Evolutionary conservation across 768 basidiomycete species (phyloP).

Genomic region (Mycena leptocephala): DNA sequence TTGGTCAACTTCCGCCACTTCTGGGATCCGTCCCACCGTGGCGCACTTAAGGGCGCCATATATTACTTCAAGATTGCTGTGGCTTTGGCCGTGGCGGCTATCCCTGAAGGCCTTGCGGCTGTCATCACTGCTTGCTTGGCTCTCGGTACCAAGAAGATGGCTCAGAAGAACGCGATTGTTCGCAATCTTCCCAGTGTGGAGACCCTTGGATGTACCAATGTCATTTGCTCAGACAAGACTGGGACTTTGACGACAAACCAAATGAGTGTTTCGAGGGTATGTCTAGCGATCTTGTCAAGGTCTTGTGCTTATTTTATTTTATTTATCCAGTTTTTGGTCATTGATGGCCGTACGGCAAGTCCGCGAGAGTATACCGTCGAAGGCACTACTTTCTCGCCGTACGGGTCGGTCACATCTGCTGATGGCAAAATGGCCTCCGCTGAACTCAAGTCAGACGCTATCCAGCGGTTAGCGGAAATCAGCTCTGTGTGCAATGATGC

Average conservation of each 20-base stretch:
- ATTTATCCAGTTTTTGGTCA: conserved; percentile 78
- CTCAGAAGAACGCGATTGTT: conserved; percentile 98
- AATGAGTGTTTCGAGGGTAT: conserved; percentile 92
- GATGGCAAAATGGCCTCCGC: conserved; percentile 72
- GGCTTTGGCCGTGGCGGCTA: conserved; percentile 98
- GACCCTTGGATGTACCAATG: conserved; percentile 97
- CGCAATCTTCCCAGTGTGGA: conserved; percentile 97
- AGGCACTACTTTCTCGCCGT: conserved; percentile 93
- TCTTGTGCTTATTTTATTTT: not conserved
- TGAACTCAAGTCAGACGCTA: conserved; percentile 77
- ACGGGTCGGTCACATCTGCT: conserved; percentile 79
- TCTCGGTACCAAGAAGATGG: conserved; percentile 99
- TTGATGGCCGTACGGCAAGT: conserved; percentile 67
- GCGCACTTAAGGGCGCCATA: conserved; percentile 92
- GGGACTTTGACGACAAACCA: conserved; percentile 97
- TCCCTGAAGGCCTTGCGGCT: conserved; percentile 98
- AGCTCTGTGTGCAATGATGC: conserved; percentile 96
- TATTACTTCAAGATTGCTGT: conserved; percentile 99
- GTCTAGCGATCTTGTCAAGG: conserved; percentile 30
- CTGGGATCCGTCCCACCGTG: conserved; percentile 94
- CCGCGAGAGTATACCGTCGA: conserved; percentile 86
- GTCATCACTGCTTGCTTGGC: conserved; percentile 98
- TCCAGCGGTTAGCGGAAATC: conserved; percentile 92
- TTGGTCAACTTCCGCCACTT: conserved; percentile 97
- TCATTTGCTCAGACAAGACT: conserved; percentile 99